phyloP scores from a whole-genome alignment of 768 basidiomycete genomes.

The Hortiboletus campestris region DNA sequence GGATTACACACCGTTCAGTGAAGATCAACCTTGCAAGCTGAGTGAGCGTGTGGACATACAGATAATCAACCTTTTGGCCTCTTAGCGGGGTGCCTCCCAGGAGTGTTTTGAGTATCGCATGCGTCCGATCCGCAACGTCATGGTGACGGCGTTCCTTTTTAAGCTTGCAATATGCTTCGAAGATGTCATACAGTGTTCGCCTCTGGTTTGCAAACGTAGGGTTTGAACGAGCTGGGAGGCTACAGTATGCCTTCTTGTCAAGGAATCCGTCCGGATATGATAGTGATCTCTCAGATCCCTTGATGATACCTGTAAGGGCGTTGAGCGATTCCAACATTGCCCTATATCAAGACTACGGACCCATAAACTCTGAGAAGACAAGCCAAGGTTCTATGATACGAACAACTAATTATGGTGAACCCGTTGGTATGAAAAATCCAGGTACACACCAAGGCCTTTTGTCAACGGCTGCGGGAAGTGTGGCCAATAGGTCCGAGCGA shows the following conservation, averaged over 20 bases:
- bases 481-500: slow-evolving; percentile 30
- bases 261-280: slow-evolving; percentile 37
- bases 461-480: no score
- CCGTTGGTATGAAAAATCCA: no score
- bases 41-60: slow-evolving; percentile 40
- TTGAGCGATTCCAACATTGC: background rate
- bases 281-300: slow-evolving; percentile 61
- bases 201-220: slow-evolving; percentile 54
- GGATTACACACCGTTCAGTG: background rate
- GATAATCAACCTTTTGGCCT: slow-evolving; percentile 49
- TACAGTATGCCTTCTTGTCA: slow-evolving; percentile 43
- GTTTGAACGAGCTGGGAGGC: slow-evolving; percentile 50
- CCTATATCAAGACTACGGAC: slow-evolving; percentile 31
- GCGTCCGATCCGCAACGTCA: slow-evolving; percentile 66
- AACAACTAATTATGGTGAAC: no score
- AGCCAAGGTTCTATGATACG: no score
- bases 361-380: slow-evolving; percentile 59
- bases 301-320: slow-evolving; percentile 48
- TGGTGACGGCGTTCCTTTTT: slow-evolving; percentile 43
- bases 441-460: no score
- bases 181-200: slow-evolving; percentile 49
- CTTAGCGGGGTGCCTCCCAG: slow-evolving; percentile 26
- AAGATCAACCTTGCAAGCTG: background rate
- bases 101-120: slow-evolving; percentile 43
- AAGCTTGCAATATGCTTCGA: slow-evolving; percentile 46